Conservation (phyloP, 192 early-diverging fungal species). For the Backusella morwellensis region DNA sequence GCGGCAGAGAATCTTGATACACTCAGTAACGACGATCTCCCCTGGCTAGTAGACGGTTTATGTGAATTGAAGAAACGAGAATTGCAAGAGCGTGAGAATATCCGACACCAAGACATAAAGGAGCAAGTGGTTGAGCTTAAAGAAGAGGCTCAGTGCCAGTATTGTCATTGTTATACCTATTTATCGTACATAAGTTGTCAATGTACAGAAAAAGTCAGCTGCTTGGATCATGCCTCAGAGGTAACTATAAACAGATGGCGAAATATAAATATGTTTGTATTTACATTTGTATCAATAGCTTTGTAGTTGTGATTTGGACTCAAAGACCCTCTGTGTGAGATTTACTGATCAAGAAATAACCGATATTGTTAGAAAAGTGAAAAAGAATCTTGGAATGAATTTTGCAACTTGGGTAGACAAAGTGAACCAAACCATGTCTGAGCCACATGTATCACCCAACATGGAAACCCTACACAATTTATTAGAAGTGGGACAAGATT, state of each 20-base stretch:
- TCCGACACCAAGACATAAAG: neutral
- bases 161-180: constrained; percentile 73
- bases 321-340: constrained; percentile 33
- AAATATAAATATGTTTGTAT: neutral
- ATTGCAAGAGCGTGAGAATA: constrained; percentile 40
- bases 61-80: constrained; percentile 56
- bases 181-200: constrained; percentile 64
- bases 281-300: constrained; percentile 12
- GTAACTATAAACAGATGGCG: neutral
- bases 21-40: constrained; percentile 34
- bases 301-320: constrained; percentile 36
- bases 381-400: neutral
- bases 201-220: constrained; percentile 63
- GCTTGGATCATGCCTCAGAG: constrained; percentile 60
- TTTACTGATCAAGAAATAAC: constrained; percentile 37
- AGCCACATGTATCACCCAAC: constrained; percentile 33
- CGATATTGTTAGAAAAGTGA: constrained; percentile 15
- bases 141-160: constrained; percentile 62
- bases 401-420: constrained; percentile 22
- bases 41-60: constrained; percentile 45
- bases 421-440: constrained; percentile 25
- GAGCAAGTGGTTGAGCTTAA: constrained; percentile 47
- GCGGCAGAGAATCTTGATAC: constrained; percentile 44
- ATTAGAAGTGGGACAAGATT: neutral
- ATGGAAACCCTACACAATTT: constrained; percentile 3